A percentile compares a stretch with the other conserved stretches of the same genome.
phyloP scores from a whole-genome alignment of 495 filamentous ascomycete species.

The Penicillium macrosclerotiorum region DNA sequence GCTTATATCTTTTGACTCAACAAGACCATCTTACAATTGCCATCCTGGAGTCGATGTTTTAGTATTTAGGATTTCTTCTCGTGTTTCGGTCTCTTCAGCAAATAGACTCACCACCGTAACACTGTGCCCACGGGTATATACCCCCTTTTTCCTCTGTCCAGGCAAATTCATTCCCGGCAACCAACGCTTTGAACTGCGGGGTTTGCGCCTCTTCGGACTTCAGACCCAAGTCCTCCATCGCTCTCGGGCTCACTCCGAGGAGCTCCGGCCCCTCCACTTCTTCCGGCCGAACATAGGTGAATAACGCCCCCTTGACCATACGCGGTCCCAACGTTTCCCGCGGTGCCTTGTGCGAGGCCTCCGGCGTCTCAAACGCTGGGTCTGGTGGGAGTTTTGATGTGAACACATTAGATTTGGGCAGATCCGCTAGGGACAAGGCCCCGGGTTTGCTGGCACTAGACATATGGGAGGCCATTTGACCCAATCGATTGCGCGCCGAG shows the following conservation, averaged over 20 bases:
- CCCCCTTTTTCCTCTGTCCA: conserved; percentile 58
- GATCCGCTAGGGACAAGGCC: conserved; percentile 54
- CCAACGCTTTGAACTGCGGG: conserved; percentile 71
- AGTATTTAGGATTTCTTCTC: no score
- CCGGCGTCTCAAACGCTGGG: conserved; percentile 74
- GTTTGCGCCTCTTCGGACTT: conserved; percentile 61
- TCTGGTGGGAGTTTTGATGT: conserved; percentile 78
- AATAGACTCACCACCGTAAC: conserved; percentile 96
- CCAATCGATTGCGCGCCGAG: conserved; percentile 20
- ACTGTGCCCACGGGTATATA: conserved; percentile 96
- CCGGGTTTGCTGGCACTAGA: conserved; percentile 31
- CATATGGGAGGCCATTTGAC: conserved; percentile 54
- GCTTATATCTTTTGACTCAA: neutral
- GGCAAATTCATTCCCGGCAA: conserved; percentile 75
- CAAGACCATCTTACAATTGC: conserved; percentile 48
- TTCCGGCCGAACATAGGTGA: conserved; percentile 87
- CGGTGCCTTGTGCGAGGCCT: conserved; percentile 73
- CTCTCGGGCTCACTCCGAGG: conserved; percentile 71
- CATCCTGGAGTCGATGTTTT: conserved; percentile 42
- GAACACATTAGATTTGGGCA: conserved; percentile 86
- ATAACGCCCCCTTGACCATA: conserved; percentile 80
- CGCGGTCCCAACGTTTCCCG: conserved; percentile 75
- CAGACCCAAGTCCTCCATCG: conserved; percentile 77
- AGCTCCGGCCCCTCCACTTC: conserved; percentile 67
- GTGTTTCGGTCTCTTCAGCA: no score